Conservation (phyloP, 179 eudicot species). For the Pouteria campechiana region DNA sequence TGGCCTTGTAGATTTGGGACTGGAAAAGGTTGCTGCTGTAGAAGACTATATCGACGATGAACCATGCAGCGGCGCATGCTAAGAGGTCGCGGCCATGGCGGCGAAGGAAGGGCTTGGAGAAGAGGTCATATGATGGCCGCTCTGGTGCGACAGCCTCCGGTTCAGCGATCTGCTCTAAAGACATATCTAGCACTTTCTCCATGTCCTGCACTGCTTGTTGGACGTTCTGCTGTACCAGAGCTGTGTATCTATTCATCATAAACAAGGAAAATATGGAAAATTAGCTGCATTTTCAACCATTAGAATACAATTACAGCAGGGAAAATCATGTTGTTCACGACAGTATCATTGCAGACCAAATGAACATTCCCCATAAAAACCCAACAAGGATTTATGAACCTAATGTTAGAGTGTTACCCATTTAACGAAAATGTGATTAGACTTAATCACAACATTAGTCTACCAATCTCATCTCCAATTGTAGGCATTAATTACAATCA, state of each 20-base stretch:
- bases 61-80: constrained; percentile 39
- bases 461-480: too few species aligned
- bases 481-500: too few species aligned
- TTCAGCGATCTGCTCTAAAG: constrained; percentile 17
- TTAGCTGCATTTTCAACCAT: too few species aligned
- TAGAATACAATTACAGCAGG: too few species aligned
- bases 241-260: constrained; percentile 29
- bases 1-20: constrained; percentile 15
- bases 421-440: too few species aligned
- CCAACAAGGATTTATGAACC: too few species aligned
- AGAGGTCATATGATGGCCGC: constrained; percentile 18
- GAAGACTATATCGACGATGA: constrained; percentile 44
- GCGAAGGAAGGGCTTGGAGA: constrained; percentile 29
- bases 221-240: constrained; percentile 50
- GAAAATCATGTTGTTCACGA: too few species aligned
- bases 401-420: too few species aligned
- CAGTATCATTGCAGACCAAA: too few species aligned
- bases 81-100: constrained; percentile 57
- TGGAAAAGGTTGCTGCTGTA: constrained; percentile 58
- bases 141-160: background rate
- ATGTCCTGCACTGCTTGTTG: constrained; percentile 55
- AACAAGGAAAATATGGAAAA: background rate
- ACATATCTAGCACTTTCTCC: constrained; percentile 38
- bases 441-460: too few species aligned
- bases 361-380: too few species aligned